Evolutionary conservation across 1,284 basidiomycete genomes (phyloP).

Genomic region (Cutaneotrichosporon sp.): DNA sequence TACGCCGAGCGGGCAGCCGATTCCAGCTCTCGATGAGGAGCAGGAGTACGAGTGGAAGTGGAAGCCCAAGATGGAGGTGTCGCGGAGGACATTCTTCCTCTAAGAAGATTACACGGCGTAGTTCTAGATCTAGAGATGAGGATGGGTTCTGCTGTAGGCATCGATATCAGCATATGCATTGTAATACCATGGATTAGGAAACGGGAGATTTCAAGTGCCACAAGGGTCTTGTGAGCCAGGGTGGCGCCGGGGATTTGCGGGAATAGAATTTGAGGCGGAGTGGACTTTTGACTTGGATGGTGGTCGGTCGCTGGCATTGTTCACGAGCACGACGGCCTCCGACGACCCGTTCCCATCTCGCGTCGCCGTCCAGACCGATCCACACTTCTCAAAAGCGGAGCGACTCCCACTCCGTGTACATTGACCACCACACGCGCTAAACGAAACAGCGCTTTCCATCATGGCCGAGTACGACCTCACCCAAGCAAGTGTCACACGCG

Average conservation of each 20-base stretch:
- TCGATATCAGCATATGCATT: constrained; percentile 8
- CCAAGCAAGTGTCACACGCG: constrained; percentile 36
- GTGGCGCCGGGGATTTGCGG: constrained; percentile 15
- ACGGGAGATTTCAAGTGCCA: constrained; percentile 8
- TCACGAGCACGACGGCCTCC: constrained; percentile 11
- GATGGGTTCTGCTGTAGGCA: constrained; percentile 11
- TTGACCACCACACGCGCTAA: constrained; percentile 9
- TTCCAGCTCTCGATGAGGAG: constrained; percentile 52
- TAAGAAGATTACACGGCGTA: constrained; percentile 22
- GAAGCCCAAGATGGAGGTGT: constrained; percentile 57
- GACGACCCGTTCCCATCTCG: constrained; percentile 14
- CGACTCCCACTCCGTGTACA: constrained; percentile 10
- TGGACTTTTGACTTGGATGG: constrained; percentile 16
- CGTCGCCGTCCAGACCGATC: constrained; percentile 21
- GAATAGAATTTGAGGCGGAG: constrained; percentile 14
- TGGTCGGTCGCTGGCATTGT: constrained; percentile 9
- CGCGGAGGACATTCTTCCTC: constrained; percentile 54
- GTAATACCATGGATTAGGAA: constrained; percentile 11
- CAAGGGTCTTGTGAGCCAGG: not conserved
- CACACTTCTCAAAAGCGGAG: constrained; percentile 10
- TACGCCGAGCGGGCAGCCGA: constrained; percentile 35
- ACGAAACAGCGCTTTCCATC: constrained; percentile 26
- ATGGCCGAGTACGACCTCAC: constrained; percentile 88
- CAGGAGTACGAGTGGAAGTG: constrained; percentile 56
- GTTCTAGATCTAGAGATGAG: not conserved